Evolutionary conservation across 108 stramenopile species (phyloP), one percentile per base, ranked within the genome.

Genomic region (Epithemia pelagica): DNA sequence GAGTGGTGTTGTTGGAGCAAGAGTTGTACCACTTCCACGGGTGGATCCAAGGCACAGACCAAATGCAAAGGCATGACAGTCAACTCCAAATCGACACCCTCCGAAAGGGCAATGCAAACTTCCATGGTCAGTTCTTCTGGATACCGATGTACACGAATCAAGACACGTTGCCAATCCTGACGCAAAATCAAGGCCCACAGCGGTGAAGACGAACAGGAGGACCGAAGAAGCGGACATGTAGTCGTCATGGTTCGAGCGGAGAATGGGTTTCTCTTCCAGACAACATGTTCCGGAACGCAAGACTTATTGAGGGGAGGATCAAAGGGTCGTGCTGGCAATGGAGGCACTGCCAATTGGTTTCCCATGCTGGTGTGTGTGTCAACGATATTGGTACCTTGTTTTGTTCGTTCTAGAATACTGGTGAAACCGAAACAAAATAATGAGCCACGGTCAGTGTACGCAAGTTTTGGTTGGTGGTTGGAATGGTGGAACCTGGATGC

Each of bases 11-110:
- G 56, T 8, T 27, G 7, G 7, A 58, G 26, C 25, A 58, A n/a
- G 26, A 58, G 25, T 21, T 7, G 15, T 8, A 58, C 56, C 7
- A 58, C 56, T 7, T 5, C 25, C 21, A 21, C 7, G 21, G 56
- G 56, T 58, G 56, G 26, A n/a, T 58, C 25, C 22, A 58, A 27
- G 25, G 56, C 56, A 27, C 56, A 58, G 15, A 58, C 56, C 25
- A 58, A 58, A 58, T 58, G 56, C 18, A 58, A n/a, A 5, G 56
- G 26, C 22, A 58, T 7, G 18, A 58, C 22, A 15, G 18, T 15
- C 52, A 52, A 52, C 7, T 23, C 56, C 22, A 58, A 26, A 21
- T 23, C 56, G 21, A 23, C 8, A 18, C 25, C 25, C 5, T 18
- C 7, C 20, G 52, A 52, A 58, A 58, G 5, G 56, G 7, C 10